Base-by-base conservation (phyloP, 2,329 filamentous ascomycete genomes). In the Penicillium psychrosexuale region DNA sequence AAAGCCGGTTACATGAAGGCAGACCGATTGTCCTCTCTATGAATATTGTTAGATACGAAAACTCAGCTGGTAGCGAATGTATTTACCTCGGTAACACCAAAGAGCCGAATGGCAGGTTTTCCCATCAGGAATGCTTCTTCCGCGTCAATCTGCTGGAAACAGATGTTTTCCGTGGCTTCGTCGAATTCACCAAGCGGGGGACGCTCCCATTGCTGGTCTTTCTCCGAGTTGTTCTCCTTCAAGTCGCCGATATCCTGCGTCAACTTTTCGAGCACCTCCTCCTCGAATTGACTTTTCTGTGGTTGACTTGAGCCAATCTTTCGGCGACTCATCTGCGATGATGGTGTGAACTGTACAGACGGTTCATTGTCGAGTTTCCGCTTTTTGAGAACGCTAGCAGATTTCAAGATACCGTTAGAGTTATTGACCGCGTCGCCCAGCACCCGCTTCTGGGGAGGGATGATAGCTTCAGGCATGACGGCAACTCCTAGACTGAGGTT, bases 1-100 rank as follows among this genome's bases (percentile, higher is more conserved):
- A 75, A 99, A 99, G 68, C 91, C 90, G 15, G 90, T 96, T 59
- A 99, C 92, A 72, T 99, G 94, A 12, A 99, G 80, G 72, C 99
- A 84, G 37, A 96, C 91, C 3, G 94, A 99, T 74, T 99, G 88
- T 51, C 94, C 94, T 39, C 73, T 74, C 80, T 84, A 56, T 27
- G 17, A 8, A 31, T 22, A 11, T 38, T 4, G 53, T 65, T 62
- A 65, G 55, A 56, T 45, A 24, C 6, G 15, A 24, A 33, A 43
- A 19, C 22, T 5, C 36, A 28, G 22, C 15, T 15, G 9, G 30
- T 30, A 11, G 22, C 9, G 31, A n/a, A 45, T 63, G 70, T 53
- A 13, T 44, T 60, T 74, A 85, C 85, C 79, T 89, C 85, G 33
- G 91, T 96, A 4, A 97, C 91, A 66, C 94, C 94, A 75, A 97